These are phyloP conservation scores for Verruconis gallopava DNA, from an alignment of 2,329 filamentous ascomycete genomes.

Conservation along the genomic window DNA sequence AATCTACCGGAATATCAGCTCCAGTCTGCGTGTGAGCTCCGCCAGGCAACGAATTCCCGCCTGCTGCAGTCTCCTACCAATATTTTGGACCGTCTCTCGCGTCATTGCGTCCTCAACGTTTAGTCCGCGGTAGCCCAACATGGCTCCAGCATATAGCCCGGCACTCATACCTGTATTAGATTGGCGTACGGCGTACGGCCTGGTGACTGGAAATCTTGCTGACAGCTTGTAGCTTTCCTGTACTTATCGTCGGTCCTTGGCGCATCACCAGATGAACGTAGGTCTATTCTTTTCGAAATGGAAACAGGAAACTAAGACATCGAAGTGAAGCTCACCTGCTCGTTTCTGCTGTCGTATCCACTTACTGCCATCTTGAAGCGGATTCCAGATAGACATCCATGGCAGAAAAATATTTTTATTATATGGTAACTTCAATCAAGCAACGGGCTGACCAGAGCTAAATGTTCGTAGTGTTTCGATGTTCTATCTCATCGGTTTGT, in stretches of 20 bases:
- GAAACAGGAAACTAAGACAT: constrained; percentile 11
- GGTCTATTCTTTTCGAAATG: constrained; percentile 13
- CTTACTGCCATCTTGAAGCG: constrained; percentile 80
- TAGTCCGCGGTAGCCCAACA: background rate
- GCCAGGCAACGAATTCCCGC: no score
- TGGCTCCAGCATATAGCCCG: background rate
- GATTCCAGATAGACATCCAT: constrained; percentile 71
- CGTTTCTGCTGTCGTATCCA: constrained; percentile 85
- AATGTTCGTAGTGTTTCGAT: constrained; percentile 49
- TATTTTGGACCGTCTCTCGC: no score
- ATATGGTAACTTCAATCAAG: constrained; percentile 44
- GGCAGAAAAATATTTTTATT: constrained; percentile 78
- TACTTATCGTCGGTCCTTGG: constrained; percentile 45
- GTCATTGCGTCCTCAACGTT: no score
- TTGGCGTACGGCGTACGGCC: constrained; percentile 33
- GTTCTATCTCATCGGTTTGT: constrained; percentile 89
- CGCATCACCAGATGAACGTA: constrained; percentile 53
- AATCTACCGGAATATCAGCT: no score
- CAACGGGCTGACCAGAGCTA: constrained; percentile 11
- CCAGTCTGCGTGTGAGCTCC: no score
- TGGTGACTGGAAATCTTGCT: background rate
- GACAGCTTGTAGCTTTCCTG: constrained; percentile 42
- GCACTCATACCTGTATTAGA: constrained; percentile 53
- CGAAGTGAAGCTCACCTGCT: constrained; percentile 85
- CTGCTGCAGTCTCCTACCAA: no score